phyloP scores from a whole-genome alignment of 1,284 basidiomycete species.

The Cryptococcus depauperatus region DNA sequence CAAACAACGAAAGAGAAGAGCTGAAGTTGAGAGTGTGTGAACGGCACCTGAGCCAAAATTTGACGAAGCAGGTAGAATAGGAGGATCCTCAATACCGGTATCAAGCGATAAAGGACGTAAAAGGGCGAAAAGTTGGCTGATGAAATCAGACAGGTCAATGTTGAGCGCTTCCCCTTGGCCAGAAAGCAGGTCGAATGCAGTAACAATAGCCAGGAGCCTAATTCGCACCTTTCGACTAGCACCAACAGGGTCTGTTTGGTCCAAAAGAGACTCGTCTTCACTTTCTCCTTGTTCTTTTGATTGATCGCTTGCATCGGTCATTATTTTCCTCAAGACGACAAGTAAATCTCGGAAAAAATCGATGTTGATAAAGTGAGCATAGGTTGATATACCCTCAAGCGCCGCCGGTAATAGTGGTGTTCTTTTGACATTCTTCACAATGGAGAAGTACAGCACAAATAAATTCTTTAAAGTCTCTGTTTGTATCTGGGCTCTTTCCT shows the following conservation, averaged over 20 bases:
- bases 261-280: slow-evolving; percentile 39
- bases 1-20: slow-evolving; percentile 80
- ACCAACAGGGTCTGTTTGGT: slow-evolving; percentile 30
- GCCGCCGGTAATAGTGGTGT: slow-evolving; percentile 79
- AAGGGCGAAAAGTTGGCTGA: slow-evolving; percentile 51
- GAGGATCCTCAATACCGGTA: slow-evolving; percentile 48
- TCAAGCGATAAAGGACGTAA: slow-evolving; percentile 48
- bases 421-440: slow-evolving; percentile 79
- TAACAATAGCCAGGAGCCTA: slow-evolving; percentile 78
- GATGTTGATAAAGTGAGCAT: slow-evolving; percentile 92
- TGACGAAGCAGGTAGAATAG: slow-evolving; percentile 22
- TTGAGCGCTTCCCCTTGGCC: slow-evolving; percentile 98
- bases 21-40: slow-evolving; percentile 38
- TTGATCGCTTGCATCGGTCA: slow-evolving; percentile 47
- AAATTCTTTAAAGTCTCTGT: slow-evolving; percentile 97
- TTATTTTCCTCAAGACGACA: slow-evolving; percentile 71
- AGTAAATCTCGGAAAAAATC: slow-evolving; percentile 98
- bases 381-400: slow-evolving; percentile 83
- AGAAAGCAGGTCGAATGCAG: slow-evolving; percentile 89
- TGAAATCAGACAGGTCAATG: slow-evolving; percentile 86
- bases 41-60: slow-evolving; percentile 17
- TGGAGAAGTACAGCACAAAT: slow-evolving; percentile 94
- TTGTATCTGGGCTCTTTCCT: slow-evolving; percentile 78
- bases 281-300: slow-evolving; percentile 47
- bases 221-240: slow-evolving; percentile 51